Conservation (phyloP, 768 basidiomycete species). For the Hirschioporus abietinus region DNA sequence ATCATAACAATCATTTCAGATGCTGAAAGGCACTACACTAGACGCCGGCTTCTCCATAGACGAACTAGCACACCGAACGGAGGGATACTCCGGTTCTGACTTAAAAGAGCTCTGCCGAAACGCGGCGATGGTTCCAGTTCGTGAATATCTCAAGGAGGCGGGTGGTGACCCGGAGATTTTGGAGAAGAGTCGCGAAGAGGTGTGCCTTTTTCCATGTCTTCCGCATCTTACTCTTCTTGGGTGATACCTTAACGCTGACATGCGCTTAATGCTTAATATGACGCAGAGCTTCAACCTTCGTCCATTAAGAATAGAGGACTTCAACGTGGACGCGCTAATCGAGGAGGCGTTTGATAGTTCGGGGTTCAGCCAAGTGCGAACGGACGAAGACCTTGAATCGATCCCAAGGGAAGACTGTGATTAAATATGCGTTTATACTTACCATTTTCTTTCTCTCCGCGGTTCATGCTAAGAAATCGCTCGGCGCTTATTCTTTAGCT, state of each 20-base stretch:
- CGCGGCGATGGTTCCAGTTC: slow-evolving; percentile 89
- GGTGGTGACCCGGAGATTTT: slow-evolving; percentile 44
- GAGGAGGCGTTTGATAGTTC: neutral
- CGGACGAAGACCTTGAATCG: neutral
- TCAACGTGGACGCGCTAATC: slow-evolving; percentile 35
- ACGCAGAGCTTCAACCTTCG: slow-evolving; percentile 77
- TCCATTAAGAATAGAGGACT: slow-evolving; percentile 66
- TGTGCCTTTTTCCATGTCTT: slow-evolving; percentile 21
- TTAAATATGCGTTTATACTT: neutral
- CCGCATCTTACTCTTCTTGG: neutral
- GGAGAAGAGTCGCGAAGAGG: slow-evolving; percentile 38
- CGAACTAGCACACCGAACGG: slow-evolving; percentile 59
- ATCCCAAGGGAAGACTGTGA: neutral
- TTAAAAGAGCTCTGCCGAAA: slow-evolving; percentile 87
- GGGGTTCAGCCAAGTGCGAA: neutral
- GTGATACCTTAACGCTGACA: neutral
- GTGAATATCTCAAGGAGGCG: slow-evolving; percentile 68
- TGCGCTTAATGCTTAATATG: neutral
- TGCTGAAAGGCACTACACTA: slow-evolving; percentile 76
- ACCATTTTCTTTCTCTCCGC: neutral
- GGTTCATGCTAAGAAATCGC: neutral
- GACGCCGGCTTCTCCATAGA: slow-evolving; percentile 56
- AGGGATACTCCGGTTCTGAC: slow-evolving; percentile 85
- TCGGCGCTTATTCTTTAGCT: too few relatives aligned
- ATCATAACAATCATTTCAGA: slow-evolving; percentile 40